These are phyloP conservation scores for Hygrocybe punicea DNA, from an alignment of 768 basidiomycete species.

Conservation along the genomic window DNA sequence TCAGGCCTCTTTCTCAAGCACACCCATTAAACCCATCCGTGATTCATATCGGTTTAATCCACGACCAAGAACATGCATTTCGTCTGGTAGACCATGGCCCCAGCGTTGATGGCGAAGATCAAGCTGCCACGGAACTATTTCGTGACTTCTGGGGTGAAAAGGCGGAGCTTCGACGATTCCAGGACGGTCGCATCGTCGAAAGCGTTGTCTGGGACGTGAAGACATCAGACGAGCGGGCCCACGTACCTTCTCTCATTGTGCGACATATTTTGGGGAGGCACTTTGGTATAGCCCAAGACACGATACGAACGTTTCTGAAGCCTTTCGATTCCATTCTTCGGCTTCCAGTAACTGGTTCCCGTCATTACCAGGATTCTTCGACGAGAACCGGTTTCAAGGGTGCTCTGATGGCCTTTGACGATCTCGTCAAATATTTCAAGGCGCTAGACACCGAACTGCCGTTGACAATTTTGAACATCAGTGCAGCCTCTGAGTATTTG, in stretches of 20 bases:
- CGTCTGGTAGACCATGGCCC: slow-evolving; percentile 94
- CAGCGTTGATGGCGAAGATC: slow-evolving; percentile 58
- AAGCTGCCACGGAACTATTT: slow-evolving; percentile 55
- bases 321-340: slow-evolving; percentile 57
- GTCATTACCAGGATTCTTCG: slow-evolving; percentile 40
- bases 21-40: slow-evolving; percentile 48
- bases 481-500: slow-evolving; percentile 66
- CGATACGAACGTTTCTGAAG: slow-evolving; percentile 56
- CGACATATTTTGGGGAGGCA: slow-evolving; percentile 71
- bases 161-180: slow-evolving; percentile 90
- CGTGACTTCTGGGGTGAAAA: slow-evolving; percentile 88
- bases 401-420: slow-evolving; percentile 76
- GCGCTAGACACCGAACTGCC: slow-evolving; percentile 70
- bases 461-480: slow-evolving; percentile 70
- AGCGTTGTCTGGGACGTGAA: slow-evolving; percentile 96
- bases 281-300: slow-evolving; percentile 57
- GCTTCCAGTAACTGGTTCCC: slow-evolving; percentile 54
- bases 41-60: slow-evolving; percentile 71
- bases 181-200: slow-evolving; percentile 89
- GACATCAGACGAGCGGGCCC: slow-evolving; percentile 72
- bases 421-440: slow-evolving; percentile 71
- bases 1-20: slow-evolving; percentile 50
- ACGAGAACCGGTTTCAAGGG: slow-evolving; percentile 61
- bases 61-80: slow-evolving; percentile 68
- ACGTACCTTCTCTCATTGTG: slow-evolving; percentile 74